phyloP scores from a whole-genome alignment of 129 eudicot genomes.

The Helianthus tuberosus region DNA sequence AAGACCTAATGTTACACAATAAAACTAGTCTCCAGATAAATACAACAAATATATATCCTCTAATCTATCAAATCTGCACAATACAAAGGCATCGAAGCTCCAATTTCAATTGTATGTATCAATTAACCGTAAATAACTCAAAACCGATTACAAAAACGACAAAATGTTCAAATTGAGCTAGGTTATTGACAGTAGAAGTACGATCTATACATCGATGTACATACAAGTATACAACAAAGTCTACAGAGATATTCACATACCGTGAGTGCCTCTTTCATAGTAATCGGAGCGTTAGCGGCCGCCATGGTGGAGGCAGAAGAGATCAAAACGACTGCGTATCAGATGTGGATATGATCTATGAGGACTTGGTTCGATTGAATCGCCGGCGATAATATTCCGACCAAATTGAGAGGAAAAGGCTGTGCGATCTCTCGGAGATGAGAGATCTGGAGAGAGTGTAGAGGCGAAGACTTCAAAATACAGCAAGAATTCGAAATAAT shows the following conservation, averaged over 20 bases:
- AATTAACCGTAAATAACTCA: slow-evolving; percentile 26
- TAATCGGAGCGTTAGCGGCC: slow-evolving; percentile 97
- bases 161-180: slow-evolving; percentile 30
- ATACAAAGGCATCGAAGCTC: slow-evolving; percentile 8
- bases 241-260: slow-evolving; percentile 34
- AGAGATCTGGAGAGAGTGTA: slow-evolving; percentile 38
- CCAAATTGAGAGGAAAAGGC: slow-evolving; percentile 9
- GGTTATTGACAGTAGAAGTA: background rate
- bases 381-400: slow-evolving; percentile 27
- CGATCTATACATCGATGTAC: slow-evolving; percentile 8
- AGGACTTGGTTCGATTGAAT: slow-evolving; percentile 5
- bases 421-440: slow-evolving; percentile 31
- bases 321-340: slow-evolving; percentile 40
- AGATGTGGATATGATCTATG: slow-evolving; percentile 32
- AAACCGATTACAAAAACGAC: background rate
- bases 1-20: slow-evolving; percentile 2
- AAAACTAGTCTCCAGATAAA: background rate
- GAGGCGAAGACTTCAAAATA: slow-evolving; percentile 2
- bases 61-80: slow-evolving; percentile 24
- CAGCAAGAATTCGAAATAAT: background rate
- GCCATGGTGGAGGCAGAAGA: slow-evolving; percentile 67
- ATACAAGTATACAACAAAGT: background rate
- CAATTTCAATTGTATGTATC: background rate
- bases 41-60: slow-evolving; percentile 9
- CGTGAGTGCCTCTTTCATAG: slow-evolving; percentile 96